Conservation (phyloP, 1,139 yeast species). For the Diutina catenulata region DNA sequence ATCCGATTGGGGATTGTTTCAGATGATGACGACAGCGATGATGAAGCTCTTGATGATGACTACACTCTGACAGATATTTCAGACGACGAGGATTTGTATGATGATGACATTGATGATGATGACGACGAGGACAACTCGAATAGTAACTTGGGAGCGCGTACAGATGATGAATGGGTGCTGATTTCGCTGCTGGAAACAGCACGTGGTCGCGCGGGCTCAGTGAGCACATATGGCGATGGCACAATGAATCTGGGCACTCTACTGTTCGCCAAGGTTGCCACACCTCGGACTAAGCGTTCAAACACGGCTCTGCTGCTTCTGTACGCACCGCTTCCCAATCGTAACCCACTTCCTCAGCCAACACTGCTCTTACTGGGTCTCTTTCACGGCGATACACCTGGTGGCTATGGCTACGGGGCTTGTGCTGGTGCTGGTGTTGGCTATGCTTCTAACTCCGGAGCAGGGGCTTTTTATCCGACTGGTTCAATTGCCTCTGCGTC, state of each 20-base stretch:
- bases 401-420: neutral
- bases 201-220: too few relatives aligned
- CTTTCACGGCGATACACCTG: neutral
- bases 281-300: too few relatives aligned
- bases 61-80: constrained; percentile 2
- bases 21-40: constrained; percentile 3
- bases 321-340: too few relatives aligned
- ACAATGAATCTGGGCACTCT: neutral
- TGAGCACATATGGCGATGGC: too few relatives aligned
- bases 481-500: too few relatives aligned
- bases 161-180: constrained; percentile 5
- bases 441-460: neutral
- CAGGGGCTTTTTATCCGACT: too few relatives aligned
- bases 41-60: too few relatives aligned
- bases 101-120: constrained; percentile 1
- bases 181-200: neutral
- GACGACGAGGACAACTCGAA: neutral
- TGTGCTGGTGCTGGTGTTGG: neutral
- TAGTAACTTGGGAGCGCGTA: neutral
- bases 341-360: too few relatives aligned
- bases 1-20: too few relatives aligned
- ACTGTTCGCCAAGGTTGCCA: neutral
- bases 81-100: constrained; percentile 4
- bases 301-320: too few relatives aligned
- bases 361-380: constrained; percentile 1